Percentiles rank a stretch among this genome's conserved stretches.
Evolutionary conservation across 371 early-diverging fungal species (phyloP).

Genomic region (Lichtheimia ornata): DNA sequence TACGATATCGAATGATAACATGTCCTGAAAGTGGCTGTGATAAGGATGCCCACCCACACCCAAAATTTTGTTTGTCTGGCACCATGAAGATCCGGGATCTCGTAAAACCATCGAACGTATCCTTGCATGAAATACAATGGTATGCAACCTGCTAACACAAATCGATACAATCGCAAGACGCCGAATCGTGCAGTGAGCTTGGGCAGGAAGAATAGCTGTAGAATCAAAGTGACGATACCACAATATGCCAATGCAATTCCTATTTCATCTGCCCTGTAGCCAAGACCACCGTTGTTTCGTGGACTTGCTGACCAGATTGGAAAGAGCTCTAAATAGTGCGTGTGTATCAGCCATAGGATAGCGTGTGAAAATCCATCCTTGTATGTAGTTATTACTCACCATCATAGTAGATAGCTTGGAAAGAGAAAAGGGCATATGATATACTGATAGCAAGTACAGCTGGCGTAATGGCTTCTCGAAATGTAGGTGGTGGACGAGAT

Average conservation of each 20-base stretch:
- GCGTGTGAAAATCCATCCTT: neutral
- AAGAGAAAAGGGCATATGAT: conserved; percentile 33
- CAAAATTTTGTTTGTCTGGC: neutral
- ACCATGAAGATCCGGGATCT: conserved; percentile 23
- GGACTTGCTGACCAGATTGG: conserved; percentile 22
- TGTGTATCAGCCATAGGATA: neutral
- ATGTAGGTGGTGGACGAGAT: conserved; percentile 13
- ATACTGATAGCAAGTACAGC: conserved; percentile 34
- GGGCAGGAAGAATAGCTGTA: conserved; percentile 58
- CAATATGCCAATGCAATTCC: conserved; percentile 56
- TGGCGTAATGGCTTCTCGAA: conserved; percentile 34
- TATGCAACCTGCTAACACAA: conserved; percentile 36
- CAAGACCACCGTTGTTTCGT: conserved; percentile 57
- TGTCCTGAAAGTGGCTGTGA: conserved; percentile 29
- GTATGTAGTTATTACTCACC: conserved; percentile 21
- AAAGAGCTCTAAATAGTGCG: conserved; percentile 11
- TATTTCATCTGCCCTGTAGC: conserved; percentile 50
- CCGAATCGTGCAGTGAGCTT: conserved; percentile 44
- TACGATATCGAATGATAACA: conserved; percentile 32
- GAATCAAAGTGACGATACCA: conserved; percentile 49
- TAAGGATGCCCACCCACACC: conserved; percentile 22
- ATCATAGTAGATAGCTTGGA: conserved; percentile 43
- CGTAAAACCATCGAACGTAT: conserved; percentile 29
- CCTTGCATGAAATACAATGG: conserved; percentile 45
- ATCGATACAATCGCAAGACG: conserved; percentile 48